Conservation (phyloP, 768 basidiomycete genomes). For the Rhodotorula taiwanensis region DNA sequence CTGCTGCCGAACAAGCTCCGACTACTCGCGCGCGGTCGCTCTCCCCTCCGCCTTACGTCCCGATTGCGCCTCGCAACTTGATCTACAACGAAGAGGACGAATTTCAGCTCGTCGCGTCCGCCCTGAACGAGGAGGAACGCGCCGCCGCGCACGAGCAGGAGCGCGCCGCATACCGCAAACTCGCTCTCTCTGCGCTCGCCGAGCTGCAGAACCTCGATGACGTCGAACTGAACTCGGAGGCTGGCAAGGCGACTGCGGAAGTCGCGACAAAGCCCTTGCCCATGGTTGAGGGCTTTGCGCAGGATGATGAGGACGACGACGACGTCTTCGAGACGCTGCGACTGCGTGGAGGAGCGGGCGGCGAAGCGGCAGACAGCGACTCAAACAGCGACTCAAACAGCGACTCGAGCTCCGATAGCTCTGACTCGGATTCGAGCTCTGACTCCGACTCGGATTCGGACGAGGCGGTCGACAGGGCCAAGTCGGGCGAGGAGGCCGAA, state of each 20-base stretch:
- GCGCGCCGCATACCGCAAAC: background rate
- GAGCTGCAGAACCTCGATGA: constrained; percentile 1
- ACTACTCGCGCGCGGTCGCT: constrained; percentile 6
- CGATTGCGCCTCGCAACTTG: constrained; percentile 22
- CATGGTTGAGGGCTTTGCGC: constrained; percentile 31
- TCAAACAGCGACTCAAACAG: background rate
- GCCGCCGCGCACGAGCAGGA: constrained; percentile 5
- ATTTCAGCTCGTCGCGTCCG: constrained; percentile 18
- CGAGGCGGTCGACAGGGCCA: background rate
- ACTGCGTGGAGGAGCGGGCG: constrained; percentile 16
- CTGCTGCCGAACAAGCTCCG: background rate
- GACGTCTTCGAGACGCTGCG: constrained; percentile 10
- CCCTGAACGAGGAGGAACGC: constrained; percentile 11
- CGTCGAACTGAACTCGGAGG: background rate
- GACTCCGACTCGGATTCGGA: constrained; percentile 1
- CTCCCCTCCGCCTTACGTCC: constrained; percentile 31
- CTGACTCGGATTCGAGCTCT: constrained; percentile 6
- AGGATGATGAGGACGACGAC: constrained; percentile 21
- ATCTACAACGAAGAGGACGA: constrained; percentile 37
- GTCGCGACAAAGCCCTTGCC: constrained; percentile 8
- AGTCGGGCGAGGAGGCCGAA: background rate
- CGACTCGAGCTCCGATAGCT: constrained; percentile 5
- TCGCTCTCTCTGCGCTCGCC: constrained; percentile 13
- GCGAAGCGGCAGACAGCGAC: background rate
- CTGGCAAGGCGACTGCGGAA: background rate